Conservation (phyloP, 768 basidiomycete species). For the Chalciporus sphaerocephalus region DNA sequence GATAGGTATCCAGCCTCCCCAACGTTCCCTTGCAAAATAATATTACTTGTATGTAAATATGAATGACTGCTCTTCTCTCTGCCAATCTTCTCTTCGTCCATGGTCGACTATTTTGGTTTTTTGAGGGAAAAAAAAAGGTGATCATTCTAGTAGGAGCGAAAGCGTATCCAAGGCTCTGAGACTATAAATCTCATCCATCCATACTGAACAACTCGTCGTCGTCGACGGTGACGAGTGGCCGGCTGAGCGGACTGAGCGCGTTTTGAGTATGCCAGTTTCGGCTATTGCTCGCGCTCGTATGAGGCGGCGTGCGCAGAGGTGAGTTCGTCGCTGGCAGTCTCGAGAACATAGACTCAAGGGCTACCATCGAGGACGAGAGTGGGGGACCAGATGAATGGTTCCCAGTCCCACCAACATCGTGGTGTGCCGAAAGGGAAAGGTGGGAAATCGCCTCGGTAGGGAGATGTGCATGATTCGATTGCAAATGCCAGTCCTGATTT, state of each 20-base stretch:
- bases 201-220: constrained; percentile 71
- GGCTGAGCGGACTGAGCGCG: constrained; percentile 56
- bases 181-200: constrained; percentile 55
- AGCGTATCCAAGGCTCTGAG: too few species aligned
- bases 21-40: constrained; percentile 24
- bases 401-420: constrained; percentile 9
- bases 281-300: constrained; percentile 13
- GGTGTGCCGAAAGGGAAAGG: constrained; percentile 23
- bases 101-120: constrained; percentile 10
- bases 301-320: constrained; percentile 28
- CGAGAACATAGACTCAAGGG: constrained; percentile 53
- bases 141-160: not conserved
- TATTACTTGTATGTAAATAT: constrained; percentile 30
- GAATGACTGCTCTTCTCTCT: constrained; percentile 3
- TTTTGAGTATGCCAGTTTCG: constrained; percentile 36
- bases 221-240: constrained; percentile 53
- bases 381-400: constrained; percentile 7
- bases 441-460: constrained; percentile 20
- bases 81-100: constrained; percentile 10
- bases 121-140: not conserved
- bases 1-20: constrained; percentile 30
- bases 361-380: constrained; percentile 21
- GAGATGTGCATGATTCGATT: constrained; percentile 21
- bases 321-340: constrained; percentile 32
- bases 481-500: constrained; percentile 27